Base-by-base conservation (phyloP, 257 asterid genomes). In the Coffea canephora region DNA sequence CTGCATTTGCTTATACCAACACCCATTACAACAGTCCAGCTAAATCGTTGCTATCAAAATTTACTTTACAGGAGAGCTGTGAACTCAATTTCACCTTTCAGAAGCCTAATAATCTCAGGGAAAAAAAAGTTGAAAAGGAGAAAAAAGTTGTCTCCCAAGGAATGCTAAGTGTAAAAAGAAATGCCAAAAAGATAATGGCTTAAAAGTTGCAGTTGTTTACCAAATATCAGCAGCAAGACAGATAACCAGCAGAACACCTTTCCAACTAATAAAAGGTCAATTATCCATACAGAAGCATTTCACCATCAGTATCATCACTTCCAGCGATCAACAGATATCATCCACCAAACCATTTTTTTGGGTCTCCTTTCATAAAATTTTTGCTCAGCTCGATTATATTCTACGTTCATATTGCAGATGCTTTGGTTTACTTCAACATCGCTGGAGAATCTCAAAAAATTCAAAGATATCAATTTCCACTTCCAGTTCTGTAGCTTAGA, bases 231-330 rank as follows among this genome's bases (percentile, higher is more conserved):
- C 81, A 78, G 84, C 90, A 78, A 68, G 80, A 78, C 65, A 74
- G 83, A 79, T 21, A 49, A 83, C 83, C 80, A 25, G 81, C 85
- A 82, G 52, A 74, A 78, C 77, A 84, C 89, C 80, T 88, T 82
- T 75, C 87, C 71, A 78, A 86, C 88, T 73, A 75, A 69, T 4
- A 82, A 89, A 85, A 80, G 74, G 81, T 75, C 81, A 84, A 55
- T 77, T 84, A 82, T 77, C 86, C 75, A 89, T 88, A 89, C 85
- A 89, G 75, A 88, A 87, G 87, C 90, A 87, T 88, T 87, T 84
- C 88, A 86, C 71, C 78, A 66, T 74, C 50, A 57, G 78, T 68
- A 78, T 70, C 82, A 85, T 83, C 83, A 48, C 71, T 77, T 72
- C 73, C 80, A 76, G 69, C 79, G 81, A 83, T 71, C 79, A 85